Percentiles rank a stretch among this genome's conserved stretches.
These are phyloP conservation scores for Astrocystis sublimbata DNA, from an alignment of 495 filamentous ascomycete genomes.

Conservation along the genomic window DNA sequence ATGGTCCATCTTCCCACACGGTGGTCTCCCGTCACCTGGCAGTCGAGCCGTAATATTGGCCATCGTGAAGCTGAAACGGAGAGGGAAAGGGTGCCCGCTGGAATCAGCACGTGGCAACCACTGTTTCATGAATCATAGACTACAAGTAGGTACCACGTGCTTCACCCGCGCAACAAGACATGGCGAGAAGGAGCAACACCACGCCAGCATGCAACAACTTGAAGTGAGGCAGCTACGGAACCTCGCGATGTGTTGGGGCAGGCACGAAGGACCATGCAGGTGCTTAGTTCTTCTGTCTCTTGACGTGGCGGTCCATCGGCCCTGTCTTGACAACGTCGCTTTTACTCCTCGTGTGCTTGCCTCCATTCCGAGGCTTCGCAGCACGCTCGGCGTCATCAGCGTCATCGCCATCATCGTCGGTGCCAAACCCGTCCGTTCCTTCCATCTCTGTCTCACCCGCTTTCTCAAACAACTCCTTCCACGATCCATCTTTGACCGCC, in stretches of 20 bases:
- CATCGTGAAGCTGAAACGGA: neutral
- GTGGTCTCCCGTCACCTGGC: neutral
- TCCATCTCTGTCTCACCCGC: conserved; percentile 53
- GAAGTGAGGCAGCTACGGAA: no score
- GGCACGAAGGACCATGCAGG: neutral
- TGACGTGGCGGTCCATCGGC: conserved; percentile 48
- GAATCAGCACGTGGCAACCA: neutral
- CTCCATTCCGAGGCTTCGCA: conserved; percentile 15
- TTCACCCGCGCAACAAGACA: neutral
- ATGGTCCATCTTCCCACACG: neutral
- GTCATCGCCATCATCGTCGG: conserved; percentile 27
- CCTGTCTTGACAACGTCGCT: conserved; percentile 31
- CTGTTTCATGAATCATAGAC: no score
- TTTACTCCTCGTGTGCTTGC: conserved; percentile 34
- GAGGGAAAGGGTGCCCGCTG: neutral
- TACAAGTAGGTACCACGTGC: neutral
- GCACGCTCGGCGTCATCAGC: conserved; percentile 30
- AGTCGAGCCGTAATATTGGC: neutral
- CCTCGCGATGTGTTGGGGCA: neutral
- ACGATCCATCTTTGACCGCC: conserved; percentile 60
- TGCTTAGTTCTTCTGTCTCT: conserved; percentile 34
- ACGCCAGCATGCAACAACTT: neutral
- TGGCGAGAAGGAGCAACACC: neutral
- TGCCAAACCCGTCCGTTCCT: conserved; percentile 28
- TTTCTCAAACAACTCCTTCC: conserved; percentile 57